Evolutionary conservation across 2,329 filamentous ascomycete genomes (phyloP).

Genomic region (Ramularia endophylla): DNA sequence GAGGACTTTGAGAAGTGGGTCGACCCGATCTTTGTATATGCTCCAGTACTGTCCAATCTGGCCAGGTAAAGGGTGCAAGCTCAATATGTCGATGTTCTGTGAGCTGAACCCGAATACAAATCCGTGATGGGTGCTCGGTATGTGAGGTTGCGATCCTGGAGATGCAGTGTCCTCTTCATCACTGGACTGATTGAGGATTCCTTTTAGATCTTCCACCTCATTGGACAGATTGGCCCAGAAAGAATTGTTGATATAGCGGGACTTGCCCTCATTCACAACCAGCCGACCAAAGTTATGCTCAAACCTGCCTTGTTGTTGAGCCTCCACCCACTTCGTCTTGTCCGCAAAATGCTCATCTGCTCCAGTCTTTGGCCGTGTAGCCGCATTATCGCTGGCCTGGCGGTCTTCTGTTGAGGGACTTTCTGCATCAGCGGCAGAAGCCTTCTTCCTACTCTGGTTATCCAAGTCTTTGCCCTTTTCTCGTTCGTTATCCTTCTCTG

Average conservation of each 20-base stretch:
- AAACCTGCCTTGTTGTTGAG: slow-evolving; percentile 22
- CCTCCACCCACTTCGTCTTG: slow-evolving; percentile 24
- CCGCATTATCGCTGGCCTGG: background rate
- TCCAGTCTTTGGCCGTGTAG: slow-evolving; percentile 1
- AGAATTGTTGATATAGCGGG: slow-evolving; percentile 67
- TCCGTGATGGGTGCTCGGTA: slow-evolving; percentile 55
- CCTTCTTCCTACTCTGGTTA: background rate
- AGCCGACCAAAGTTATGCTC: slow-evolving; percentile 57
- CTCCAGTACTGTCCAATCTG: slow-evolving; percentile 65
- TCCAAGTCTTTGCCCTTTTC: slow-evolving; percentile 3
- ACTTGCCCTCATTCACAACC: slow-evolving; percentile 64
- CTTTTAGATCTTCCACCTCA: slow-evolving; percentile 60
- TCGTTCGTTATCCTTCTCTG: slow-evolving; percentile 28
- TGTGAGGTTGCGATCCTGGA: slow-evolving; percentile 18
- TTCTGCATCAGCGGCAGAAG: too few species aligned
- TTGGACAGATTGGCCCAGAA: slow-evolving; percentile 71
- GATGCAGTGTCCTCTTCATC: slow-evolving; percentile 53
- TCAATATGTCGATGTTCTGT: slow-evolving; percentile 58
- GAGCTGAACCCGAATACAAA: slow-evolving; percentile 71
- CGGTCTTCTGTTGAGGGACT: too few species aligned
- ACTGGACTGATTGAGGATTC: slow-evolving; percentile 56
- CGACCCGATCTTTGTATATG: slow-evolving; percentile 66
- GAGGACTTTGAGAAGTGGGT: slow-evolving; percentile 64
- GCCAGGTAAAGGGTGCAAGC: slow-evolving; percentile 59
- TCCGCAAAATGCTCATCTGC: slow-evolving; percentile 14